These are phyloP conservation scores for Coemansia sp. DNA, from an alignment of 192 early-diverging fungal genomes.

Conservation along the genomic window DNA sequence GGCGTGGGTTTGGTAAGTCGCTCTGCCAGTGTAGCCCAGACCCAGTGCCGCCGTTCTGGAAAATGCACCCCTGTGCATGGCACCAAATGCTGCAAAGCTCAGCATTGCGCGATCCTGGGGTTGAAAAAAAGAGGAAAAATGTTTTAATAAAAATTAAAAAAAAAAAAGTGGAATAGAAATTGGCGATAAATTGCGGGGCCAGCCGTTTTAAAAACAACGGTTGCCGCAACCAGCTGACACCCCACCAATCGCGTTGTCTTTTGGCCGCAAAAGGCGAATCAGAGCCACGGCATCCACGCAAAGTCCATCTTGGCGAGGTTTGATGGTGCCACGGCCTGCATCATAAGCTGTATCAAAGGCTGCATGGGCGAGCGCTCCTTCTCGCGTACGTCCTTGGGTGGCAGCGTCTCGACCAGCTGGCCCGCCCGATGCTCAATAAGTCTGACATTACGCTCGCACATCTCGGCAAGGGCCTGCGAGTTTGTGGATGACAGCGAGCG, in stretches of 20 bases:
- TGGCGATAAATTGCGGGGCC: not conserved
- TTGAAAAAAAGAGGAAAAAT: constrained; percentile 10
- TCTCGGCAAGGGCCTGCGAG: constrained; percentile 45
- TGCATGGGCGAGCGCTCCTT: constrained; percentile 59
- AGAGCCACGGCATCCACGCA: constrained; percentile 87
- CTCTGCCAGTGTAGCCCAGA: constrained; percentile 13
- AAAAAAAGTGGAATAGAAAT: not conserved
- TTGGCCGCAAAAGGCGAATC: constrained; percentile 5
- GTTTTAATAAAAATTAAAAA: not conserved
- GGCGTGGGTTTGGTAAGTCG: constrained; percentile 30
- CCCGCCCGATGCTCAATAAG: constrained; percentile 33
- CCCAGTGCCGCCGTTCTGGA: constrained; percentile 8
- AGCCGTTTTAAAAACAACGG: too few species aligned
- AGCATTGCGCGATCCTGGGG: constrained; percentile 15
- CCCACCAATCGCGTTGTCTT: not conserved
- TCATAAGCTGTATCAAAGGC: constrained; percentile 88
- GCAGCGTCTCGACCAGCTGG: constrained; percentile 42
- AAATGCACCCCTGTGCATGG: constrained; percentile 8
- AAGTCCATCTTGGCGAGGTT: constrained; percentile 96
- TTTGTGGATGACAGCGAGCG: constrained; percentile 54
- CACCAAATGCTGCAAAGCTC: constrained; percentile 19
- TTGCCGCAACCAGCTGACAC: too few species aligned
- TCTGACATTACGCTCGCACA: constrained; percentile 53
- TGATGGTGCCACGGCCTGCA: constrained; percentile 83
- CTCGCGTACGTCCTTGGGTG: constrained; percentile 41